Evolutionary conservation across 2,329 filamentous ascomycete genomes (phyloP), one percentile per base, ranked within the genome.

Genomic region (Monosporascus cannonballus): DNA sequence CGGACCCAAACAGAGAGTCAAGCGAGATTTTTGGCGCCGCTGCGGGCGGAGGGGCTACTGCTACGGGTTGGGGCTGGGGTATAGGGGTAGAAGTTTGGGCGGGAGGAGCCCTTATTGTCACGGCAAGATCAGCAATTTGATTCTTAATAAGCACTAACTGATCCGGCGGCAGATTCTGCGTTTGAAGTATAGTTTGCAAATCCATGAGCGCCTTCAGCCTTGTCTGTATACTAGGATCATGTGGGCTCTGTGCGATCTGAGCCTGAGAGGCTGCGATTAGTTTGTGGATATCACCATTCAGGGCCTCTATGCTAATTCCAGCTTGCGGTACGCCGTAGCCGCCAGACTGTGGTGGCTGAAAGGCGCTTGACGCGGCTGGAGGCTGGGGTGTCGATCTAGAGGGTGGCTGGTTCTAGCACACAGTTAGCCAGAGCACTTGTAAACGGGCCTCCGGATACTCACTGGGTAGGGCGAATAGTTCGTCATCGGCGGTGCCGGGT

Each of bases 141-240:
- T 87, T 85, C 71, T 87, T 89, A 71, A 96, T 88, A 69, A 88
- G 83, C 71, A 88, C 84, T 67, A 96, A 80, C 74, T 96, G 89
- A 65, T 92, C 86, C 63, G 85, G 84, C 54, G 86, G 86, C 68
- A 96, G 78, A 66, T 86, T 85, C 70, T 90, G 87, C 61, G 79
- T 86, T 69, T 89, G 84, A 66, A 96, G 76, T 60, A 93, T 82
- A 61, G 79, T 84, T 74, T 96, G 90, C 59, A 97, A 80, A 70
- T 94, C 89, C 71, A 92, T 76, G 62, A 96, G 81, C 57, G 91
- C 90, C 73, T 90, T 89, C 66, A 96, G 76, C 72, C 88, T 89
- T 66, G 83, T 86, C 68, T 90, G 86, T 67, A 90, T 79, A 71
- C 84, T 82, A 71, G 78, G 73, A 76, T 96, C 89, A 76, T 86